phyloP scores from a whole-genome alignment of 495 filamentous ascomycete genomes.

The Penicilliopsis zonata region DNA sequence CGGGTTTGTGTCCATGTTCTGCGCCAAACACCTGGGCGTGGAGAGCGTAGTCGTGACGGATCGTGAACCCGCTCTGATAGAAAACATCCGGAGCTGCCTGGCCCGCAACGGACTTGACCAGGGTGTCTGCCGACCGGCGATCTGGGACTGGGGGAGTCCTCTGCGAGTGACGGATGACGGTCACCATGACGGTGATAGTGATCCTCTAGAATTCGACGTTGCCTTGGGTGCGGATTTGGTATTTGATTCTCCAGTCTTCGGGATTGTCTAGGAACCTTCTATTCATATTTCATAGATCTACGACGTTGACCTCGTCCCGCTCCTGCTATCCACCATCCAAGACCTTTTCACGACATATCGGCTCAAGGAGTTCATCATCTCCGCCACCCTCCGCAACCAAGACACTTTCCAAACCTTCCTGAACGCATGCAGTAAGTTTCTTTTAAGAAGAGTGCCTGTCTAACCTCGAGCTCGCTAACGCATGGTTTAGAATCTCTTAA shows the following conservation, averaged over 20 bases:
- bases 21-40: constrained; percentile 59
- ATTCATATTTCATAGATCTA: constrained; percentile 40
- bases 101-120: constrained; percentile 51
- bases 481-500: constrained; percentile 13
- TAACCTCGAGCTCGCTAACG: background rate
- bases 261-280: background rate
- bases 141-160: constrained; percentile 29
- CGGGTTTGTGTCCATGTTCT: constrained; percentile 73
- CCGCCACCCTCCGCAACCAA: constrained; percentile 50
- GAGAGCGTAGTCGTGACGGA: constrained; percentile 62
- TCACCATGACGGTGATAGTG: background rate
- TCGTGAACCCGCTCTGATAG: constrained; percentile 62
- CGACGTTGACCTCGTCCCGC: constrained; percentile 44
- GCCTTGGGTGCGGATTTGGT: constrained; percentile 41
- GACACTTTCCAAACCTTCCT: constrained; percentile 48
- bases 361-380: constrained; percentile 39
- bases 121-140: constrained; percentile 20
- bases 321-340: constrained; percentile 42
- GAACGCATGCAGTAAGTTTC: constrained; percentile 41
- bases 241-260: constrained; percentile 1
- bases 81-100: constrained; percentile 53
- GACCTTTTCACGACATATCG: constrained; percentile 40
- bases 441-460: background rate
- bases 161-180: constrained; percentile 7
- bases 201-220: constrained; percentile 24